Conservation (phyloP, 2,329 filamentous ascomycete genomes). For the Penicillium paneum region DNA sequence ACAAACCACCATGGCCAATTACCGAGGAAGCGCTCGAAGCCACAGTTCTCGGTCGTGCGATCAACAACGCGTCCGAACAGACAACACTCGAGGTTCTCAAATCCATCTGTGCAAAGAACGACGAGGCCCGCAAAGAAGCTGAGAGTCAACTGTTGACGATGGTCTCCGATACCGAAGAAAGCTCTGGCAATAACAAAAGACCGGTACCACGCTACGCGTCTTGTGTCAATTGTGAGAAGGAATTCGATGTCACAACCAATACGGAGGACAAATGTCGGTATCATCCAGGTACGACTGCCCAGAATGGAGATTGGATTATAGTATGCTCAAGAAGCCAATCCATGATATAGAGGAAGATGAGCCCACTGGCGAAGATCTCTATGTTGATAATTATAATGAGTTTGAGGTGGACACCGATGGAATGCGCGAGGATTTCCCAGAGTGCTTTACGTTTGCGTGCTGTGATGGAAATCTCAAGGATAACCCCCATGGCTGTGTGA, state of each 20-base stretch:
- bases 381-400: neutral
- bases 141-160: neutral
- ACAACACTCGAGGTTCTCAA: neutral
- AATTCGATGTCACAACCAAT: neutral
- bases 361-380: neutral
- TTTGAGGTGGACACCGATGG: neutral
- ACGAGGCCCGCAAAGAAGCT: neutral
- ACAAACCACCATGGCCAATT: neutral
- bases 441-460: neutral
- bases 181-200: neutral
- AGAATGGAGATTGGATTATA: neutral
- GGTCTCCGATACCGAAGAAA: neutral
- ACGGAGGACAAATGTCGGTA: neutral
- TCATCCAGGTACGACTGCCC: neutral
- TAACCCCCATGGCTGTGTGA: neutral
- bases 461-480: neutral
- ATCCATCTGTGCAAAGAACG: neutral
- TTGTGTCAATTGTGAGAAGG: neutral
- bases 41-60: neutral
- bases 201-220: neutral
- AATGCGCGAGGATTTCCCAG: neutral
- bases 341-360: neutral
- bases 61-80: neutral
- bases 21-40: neutral
- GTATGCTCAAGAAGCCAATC: neutral